A percentile compares a stretch with the other conserved stretches of the same genome.
Conservation (phyloP, 352 stramenopile species). For the Globisporangium spiculum region DNA sequence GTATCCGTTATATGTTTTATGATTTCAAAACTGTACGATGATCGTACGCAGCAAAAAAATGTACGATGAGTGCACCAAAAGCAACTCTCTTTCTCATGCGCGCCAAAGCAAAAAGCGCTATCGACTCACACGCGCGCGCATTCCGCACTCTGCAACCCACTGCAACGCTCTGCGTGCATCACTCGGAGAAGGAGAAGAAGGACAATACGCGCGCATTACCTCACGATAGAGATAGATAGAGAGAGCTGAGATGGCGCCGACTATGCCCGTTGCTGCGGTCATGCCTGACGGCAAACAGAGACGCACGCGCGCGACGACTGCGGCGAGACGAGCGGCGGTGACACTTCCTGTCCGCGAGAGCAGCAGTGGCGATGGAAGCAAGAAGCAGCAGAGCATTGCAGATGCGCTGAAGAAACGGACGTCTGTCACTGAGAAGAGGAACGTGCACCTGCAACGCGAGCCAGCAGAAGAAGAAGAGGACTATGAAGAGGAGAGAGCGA, state of each 20-base stretch:
- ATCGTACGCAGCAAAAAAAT: background rate
- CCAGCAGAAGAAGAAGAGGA: background rate
- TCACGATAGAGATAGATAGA: background rate
- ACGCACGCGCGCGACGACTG: conserved; percentile 14
- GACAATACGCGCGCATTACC: background rate
- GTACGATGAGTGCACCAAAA: background rate
- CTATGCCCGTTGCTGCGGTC: background rate
- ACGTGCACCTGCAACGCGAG: background rate
- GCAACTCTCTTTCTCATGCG: background rate
- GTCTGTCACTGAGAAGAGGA: background rate
- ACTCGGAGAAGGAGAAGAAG: background rate
- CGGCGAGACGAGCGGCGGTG: conserved; percentile 12
- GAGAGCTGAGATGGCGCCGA: background rate
- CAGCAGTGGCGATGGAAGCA: background rate
- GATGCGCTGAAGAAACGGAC: background rate
- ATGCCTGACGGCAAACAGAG: background rate
- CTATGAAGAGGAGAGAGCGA: background rate
- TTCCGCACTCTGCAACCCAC: background rate
- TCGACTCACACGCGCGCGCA: background rate
- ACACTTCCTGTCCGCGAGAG: background rate
- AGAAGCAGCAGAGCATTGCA: background rate
- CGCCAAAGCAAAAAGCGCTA: background rate
- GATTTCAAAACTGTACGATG: no score
- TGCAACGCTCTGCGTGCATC: background rate
- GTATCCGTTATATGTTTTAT: no score